Evolutionary conservation across 2,329 filamentous ascomycete species (phyloP), one percentile per base, ranked within the genome.

Genomic region (Cladorrhinum sp.): DNA sequence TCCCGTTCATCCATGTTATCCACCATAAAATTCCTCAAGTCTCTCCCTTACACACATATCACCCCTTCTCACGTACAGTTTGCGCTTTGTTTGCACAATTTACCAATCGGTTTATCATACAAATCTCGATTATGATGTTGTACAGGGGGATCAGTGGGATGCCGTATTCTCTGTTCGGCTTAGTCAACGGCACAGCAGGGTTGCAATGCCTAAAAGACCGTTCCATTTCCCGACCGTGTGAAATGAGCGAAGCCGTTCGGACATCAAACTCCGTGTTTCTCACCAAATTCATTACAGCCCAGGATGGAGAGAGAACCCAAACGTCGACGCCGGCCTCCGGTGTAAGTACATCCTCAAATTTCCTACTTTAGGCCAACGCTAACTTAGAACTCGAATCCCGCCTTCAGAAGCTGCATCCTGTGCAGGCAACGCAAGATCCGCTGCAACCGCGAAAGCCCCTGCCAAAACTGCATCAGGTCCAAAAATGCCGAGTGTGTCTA

Each of bases 391-490:
- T n/a, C n/a, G n/a, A n/a, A n/a, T 21, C n/a, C 16, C 4, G 42
- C 4, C 42, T 21, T 18, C 36, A 77, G 77, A 5, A 75, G 77
- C 1, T 80, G 78, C 60, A 69, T 72, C 8, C 70, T 76, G 5
- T 80, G 78, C 60, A 70, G 77, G 9, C 71, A 70, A n/a, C 75
- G 78, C 55, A 80, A 80, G 62, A 73, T 79, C 16, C 71, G 73
- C n/a, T 80, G 78, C 58, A 73, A 80, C 58, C 71, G 75, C 30
- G 70, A 74, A 23, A 65, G 64, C 2, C 78, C 78, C 0, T 80
- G 78, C 61, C 71, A 69, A 60, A 78, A 78, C 60, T 80, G 78
- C 55, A 59, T 74, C 3, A 71, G 73, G 7, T 74, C 76, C n/a
- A 73, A 70, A 58, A 73, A 62, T 3, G 68, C 67, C 1, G 64